These are phyloP conservation scores for Yarrowia galli DNA, from an alignment of 1,139 yeast species.

Conservation along the genomic window DNA sequence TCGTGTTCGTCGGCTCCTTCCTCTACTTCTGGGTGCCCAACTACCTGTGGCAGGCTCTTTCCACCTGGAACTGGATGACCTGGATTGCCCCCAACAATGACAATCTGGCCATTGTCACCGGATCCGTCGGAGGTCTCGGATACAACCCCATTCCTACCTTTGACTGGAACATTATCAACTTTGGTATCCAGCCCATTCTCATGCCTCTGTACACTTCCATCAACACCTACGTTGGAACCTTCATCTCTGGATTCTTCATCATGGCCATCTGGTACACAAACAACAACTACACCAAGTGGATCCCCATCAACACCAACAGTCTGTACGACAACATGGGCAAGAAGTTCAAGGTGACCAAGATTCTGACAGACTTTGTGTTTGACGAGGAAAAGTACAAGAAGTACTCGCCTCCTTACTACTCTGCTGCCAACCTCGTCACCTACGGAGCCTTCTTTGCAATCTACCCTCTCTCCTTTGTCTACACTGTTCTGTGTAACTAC, in stretches of 20 bases:
- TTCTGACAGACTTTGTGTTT: slow-evolving; percentile 54
- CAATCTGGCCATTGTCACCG: slow-evolving; percentile 63
- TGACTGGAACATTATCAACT: slow-evolving; percentile 59
- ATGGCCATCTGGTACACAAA: slow-evolving; percentile 59
- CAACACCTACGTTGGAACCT: slow-evolving; percentile 54
- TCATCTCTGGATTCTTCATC: slow-evolving; percentile 54
- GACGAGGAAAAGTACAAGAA: slow-evolving; percentile 48
- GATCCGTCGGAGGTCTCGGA: slow-evolving; percentile 60
- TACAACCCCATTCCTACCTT: slow-evolving; percentile 62
- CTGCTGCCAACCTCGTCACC: slow-evolving; percentile 54
- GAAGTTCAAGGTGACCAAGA: slow-evolving; percentile 54
- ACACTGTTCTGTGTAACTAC: slow-evolving; percentile 44
- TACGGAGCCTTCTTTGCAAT: slow-evolving; percentile 50
- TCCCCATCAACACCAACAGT: slow-evolving; percentile 60
- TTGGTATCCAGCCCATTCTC: slow-evolving; percentile 49
- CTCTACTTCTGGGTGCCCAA: slow-evolving; percentile 67
- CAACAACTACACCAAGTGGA: slow-evolving; percentile 57
- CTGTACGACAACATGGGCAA: slow-evolving; percentile 60
- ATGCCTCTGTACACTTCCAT: slow-evolving; percentile 59
- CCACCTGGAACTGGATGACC: slow-evolving; percentile 66
- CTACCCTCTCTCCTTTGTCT: slow-evolving; percentile 47
- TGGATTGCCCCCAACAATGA: slow-evolving; percentile 67
- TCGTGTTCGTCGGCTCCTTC: slow-evolving; percentile 54
- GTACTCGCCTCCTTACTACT: slow-evolving; percentile 59
- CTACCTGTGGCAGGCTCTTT: slow-evolving; percentile 59